These are phyloP conservation scores for Litchi chinensis DNA, from an alignment of 345 rosid species.

Conservation along the genomic window DNA sequence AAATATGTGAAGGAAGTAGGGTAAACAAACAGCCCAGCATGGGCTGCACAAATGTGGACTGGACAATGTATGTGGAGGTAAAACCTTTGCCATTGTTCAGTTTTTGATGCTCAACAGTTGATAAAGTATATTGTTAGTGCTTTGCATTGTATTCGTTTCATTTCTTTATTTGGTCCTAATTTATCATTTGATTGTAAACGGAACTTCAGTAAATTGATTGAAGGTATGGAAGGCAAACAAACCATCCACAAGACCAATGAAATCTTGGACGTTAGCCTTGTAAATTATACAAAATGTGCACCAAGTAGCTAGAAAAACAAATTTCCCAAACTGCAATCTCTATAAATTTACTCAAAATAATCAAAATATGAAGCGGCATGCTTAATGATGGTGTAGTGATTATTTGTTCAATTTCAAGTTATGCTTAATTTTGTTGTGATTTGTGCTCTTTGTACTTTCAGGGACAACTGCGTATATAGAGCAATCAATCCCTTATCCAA, in stretches of 20 bases:
- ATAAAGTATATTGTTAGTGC: not conserved
- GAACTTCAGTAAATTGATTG: too few relatives aligned
- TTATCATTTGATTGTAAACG: not conserved
- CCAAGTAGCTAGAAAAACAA: too few relatives aligned
- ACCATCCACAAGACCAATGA: not conserved
- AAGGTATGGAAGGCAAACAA: not conserved
- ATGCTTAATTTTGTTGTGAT: slow-evolving; percentile 3
- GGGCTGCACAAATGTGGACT: too few relatives aligned
- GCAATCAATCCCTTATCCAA: slow-evolving; percentile 71
- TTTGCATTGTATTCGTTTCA: not conserved
- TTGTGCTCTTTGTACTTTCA: slow-evolving; percentile 31
- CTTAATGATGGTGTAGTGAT: not conserved
- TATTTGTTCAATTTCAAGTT: not conserved
- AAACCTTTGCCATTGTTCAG: not conserved
- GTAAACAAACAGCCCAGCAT: too few relatives aligned
- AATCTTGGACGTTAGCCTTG: not conserved
- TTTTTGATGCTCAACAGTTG: not conserved
- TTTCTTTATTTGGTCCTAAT: not conserved
- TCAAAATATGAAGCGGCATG: too few relatives aligned
- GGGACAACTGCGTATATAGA: slow-evolving; percentile 73
- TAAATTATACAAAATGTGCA: too few relatives aligned
- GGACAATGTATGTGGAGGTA: not conserved
- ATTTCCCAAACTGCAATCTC: too few relatives aligned
- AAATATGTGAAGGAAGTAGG: too few relatives aligned
- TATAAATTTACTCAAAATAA: too few relatives aligned